Evolutionary conservation across 1,139 yeast genomes (phyloP).

Genomic region (Debaryomyces psychrophilus): DNA sequence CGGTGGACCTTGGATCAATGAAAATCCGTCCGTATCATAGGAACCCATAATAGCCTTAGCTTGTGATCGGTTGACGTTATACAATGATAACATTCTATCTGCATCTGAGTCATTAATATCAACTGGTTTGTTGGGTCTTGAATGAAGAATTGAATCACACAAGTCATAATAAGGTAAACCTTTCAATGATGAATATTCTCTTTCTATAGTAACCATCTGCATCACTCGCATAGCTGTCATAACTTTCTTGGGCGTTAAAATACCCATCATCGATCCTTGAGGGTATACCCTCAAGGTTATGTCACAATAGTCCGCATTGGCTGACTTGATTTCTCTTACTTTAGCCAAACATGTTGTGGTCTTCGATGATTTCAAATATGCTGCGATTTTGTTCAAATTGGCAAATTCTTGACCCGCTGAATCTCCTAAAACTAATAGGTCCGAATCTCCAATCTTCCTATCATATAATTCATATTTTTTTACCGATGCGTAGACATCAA

Average conservation of each 20-base stretch:
- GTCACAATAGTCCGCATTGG: conserved; percentile 69
- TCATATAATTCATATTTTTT: conserved; percentile 55
- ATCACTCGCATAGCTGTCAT: conserved; percentile 72
- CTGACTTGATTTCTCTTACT: conserved; percentile 68
- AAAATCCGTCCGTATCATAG: conserved; percentile 69
- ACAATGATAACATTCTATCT: conserved; percentile 43
- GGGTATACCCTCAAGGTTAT: conserved; percentile 70
- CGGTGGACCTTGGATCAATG: conserved; percentile 95
- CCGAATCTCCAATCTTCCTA: conserved; percentile 69
- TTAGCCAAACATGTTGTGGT: conserved; percentile 71
- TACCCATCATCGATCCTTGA: conserved; percentile 51
- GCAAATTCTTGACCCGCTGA: conserved; percentile 30
- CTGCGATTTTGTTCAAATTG: conserved; percentile 14
- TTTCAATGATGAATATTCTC: conserved; percentile 84
- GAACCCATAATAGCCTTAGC: conserved; percentile 86
- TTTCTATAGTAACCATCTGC: conserved; percentile 89
- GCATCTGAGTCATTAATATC: conserved; percentile 40
- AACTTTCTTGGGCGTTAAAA: conserved; percentile 64
- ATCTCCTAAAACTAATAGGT: conserved; percentile 69
- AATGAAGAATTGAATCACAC: conserved; percentile 62
- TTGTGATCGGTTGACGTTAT: conserved; percentile 80
- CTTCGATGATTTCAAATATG: conserved; percentile 30
- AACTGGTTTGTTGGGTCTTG: conserved; percentile 56
- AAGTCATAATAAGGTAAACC: conserved; percentile 85
- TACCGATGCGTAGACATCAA: conserved; percentile 83